phyloP scores from a whole-genome alignment of 2,329 filamentous ascomycete genomes.

The Thelonectria rubi region DNA sequence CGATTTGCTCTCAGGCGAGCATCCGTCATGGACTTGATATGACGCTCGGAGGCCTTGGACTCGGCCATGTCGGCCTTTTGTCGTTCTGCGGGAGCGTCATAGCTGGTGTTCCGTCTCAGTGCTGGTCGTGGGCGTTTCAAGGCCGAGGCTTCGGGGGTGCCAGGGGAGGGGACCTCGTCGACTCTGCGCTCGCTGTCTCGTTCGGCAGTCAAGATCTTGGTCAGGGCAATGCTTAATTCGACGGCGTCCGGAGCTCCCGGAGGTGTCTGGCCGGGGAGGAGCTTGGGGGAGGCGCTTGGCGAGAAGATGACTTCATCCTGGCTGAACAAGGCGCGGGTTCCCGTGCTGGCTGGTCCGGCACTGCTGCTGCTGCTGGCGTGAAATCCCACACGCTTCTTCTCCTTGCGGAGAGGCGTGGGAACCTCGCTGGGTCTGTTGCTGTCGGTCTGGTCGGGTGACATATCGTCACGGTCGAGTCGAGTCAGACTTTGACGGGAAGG shows the following conservation, averaged over 20 bases:
- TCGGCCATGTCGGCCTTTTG: constrained; percentile 53
- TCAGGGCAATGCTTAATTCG: constrained; percentile 51
- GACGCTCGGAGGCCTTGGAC: constrained; percentile 48
- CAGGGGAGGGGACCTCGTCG: constrained; percentile 25
- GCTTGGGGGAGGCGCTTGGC: constrained; percentile 40
- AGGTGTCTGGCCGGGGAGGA: constrained; percentile 39
- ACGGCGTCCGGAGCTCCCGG: constrained; percentile 50
- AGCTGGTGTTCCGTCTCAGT: constrained; percentile 55
- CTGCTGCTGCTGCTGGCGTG: constrained; percentile 46
- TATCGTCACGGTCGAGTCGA: constrained; percentile 20
- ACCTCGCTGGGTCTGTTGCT: constrained; percentile 43
- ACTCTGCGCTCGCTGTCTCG: constrained; percentile 36
- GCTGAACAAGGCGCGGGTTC: constrained; percentile 16
- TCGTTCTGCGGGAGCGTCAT: constrained; percentile 52
- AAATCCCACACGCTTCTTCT: constrained; percentile 54
- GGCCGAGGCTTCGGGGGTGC: constrained; percentile 29
- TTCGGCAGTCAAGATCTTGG: constrained; percentile 50
- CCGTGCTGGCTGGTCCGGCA: constrained; percentile 20
- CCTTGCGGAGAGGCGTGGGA: constrained; percentile 46
- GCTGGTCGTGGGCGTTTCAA: constrained; percentile 48
- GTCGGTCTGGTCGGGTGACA: constrained; percentile 41
- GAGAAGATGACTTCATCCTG: constrained; percentile 39
- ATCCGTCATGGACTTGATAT: constrained; percentile 52
- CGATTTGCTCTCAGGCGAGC: constrained; percentile 52
- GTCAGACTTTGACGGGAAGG: constrained; percentile 5